These are phyloP conservation scores for Colletotrichum filicis DNA, from an alignment of 2,329 filamentous ascomycete species.

Conservation along the genomic window DNA sequence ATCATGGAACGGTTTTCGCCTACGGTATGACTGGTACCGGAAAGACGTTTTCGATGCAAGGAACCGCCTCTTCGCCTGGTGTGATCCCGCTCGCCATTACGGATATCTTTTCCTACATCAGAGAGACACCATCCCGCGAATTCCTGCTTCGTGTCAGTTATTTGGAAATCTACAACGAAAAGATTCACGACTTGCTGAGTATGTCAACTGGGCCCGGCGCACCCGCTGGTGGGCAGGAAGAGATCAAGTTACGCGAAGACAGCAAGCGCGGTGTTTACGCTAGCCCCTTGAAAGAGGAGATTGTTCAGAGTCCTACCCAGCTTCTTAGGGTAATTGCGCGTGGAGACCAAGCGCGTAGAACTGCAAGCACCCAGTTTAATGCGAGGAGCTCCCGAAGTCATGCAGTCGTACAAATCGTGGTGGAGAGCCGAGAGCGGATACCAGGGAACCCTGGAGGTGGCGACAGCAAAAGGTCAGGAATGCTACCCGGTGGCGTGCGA, in stretches of 20 bases:
- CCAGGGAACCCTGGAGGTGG: constrained; percentile 58
- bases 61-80: constrained; percentile 92
- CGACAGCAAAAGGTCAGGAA: constrained; percentile 74
- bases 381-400: constrained; percentile 96
- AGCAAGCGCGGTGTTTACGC: constrained; percentile 97
- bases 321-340: constrained; percentile 93
- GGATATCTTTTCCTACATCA: constrained; percentile 98
- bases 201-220: constrained; percentile 70
- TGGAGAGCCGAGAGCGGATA: constrained; percentile 91
- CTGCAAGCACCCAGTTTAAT: constrained; percentile 97
- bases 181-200: constrained; percentile 91
- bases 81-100: constrained; percentile 98
- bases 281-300: constrained; percentile 95
- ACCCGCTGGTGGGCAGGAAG: constrained; percentile 75
- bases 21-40: constrained; percentile 99
- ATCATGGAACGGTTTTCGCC: constrained; percentile 97
- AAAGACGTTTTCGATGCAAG: constrained; percentile 99
- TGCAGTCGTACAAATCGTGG: constrained; percentile 97
- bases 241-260: constrained; percentile 97
- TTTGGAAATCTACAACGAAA: constrained; percentile 98
- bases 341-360: constrained; percentile 89
- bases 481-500: constrained; percentile 87
- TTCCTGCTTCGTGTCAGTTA: constrained; percentile 97
- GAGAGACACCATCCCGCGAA: constrained; percentile 93
- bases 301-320: constrained; percentile 97